A percentile compares a stretch with the other conserved stretches of the same genome.
phyloP scores from a whole-genome alignment of 495 filamentous ascomycete genomes.

The Talaromyces thailandensis region DNA sequence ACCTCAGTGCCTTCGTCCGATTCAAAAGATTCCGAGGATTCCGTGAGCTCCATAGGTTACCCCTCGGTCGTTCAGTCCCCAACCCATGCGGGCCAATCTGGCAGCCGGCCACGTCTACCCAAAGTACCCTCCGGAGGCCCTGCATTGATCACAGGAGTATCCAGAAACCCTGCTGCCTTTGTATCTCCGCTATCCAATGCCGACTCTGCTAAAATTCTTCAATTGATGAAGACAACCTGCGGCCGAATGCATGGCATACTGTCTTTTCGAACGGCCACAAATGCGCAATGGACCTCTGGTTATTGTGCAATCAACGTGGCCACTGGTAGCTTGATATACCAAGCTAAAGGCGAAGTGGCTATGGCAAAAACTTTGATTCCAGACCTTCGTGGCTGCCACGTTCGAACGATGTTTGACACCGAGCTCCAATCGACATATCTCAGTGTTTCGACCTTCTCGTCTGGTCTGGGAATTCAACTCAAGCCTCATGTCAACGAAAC shows the following conservation, averaged over 20 bases:
- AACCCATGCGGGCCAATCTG: slow-evolving; percentile 15
- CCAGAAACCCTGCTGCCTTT: slow-evolving; percentile 30
- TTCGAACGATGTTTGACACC: slow-evolving; percentile 54
- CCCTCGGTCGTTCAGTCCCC: slow-evolving; percentile 41
- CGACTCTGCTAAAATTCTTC: slow-evolving; percentile 42
- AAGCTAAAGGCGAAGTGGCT: slow-evolving; percentile 47
- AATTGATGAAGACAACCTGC: slow-evolving; percentile 50
- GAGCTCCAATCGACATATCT: slow-evolving; percentile 66
- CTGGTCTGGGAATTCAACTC: slow-evolving; percentile 62
- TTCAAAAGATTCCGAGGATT: slow-evolving; percentile 20
- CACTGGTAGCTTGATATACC: slow-evolving; percentile 45
- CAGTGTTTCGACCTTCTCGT: slow-evolving; percentile 64
- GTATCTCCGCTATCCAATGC: slow-evolving; percentile 45
- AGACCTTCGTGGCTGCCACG: slow-evolving; percentile 80
- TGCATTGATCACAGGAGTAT: slow-evolving; percentile 19
- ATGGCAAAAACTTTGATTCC: slow-evolving; percentile 56
- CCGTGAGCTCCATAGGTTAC: slow-evolving; percentile 37
- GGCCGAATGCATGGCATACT: slow-evolving; percentile 47
- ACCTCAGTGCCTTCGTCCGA: slow-evolving; percentile 22
- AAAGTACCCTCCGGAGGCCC: slow-evolving; percentile 26
- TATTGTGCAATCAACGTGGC: slow-evolving; percentile 51
- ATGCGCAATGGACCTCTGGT: slow-evolving; percentile 44
- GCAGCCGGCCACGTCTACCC: slow-evolving; percentile 33
- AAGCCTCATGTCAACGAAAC: slow-evolving; percentile 66
- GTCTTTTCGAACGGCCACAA: slow-evolving; percentile 46